Evolutionary conservation across 257 asterid genomes (phyloP).

Genomic region (Fraxinus americana): DNA sequence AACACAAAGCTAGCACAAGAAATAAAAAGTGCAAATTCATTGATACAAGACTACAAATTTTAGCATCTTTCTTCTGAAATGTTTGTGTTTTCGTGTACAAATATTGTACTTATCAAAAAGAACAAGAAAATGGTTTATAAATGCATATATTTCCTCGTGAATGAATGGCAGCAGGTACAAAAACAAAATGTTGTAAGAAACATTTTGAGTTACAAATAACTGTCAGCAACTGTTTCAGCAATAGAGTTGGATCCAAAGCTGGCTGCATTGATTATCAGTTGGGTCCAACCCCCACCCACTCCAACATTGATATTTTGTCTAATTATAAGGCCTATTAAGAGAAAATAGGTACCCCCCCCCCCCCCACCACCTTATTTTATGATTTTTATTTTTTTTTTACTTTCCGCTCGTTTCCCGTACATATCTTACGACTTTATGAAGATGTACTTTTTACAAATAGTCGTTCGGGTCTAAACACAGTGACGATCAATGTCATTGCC

Average conservation of each 20-base stretch:
- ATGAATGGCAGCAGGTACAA: neutral
- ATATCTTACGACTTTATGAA: no score
- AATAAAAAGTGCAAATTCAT: no score
- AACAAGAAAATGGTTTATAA: neutral
- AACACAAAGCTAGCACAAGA: neutral
- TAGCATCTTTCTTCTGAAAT: neutral
- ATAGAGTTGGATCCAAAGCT: neutral
- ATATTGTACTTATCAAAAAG: neutral
- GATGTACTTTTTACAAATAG: no score
- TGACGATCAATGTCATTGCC: no score
- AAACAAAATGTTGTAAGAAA: neutral
- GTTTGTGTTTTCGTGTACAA: neutral
- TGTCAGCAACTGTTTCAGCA: neutral
- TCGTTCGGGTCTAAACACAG: no score
- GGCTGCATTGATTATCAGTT: constrained; percentile 2
- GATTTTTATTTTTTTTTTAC: no score
- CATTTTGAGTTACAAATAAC: constrained; percentile 1
- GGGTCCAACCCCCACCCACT: constrained; percentile 8
- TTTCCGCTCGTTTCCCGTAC: no score
- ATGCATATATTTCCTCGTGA: neutral
- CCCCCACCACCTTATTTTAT: no score
- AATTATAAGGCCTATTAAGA: neutral
- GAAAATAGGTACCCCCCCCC: neutral
- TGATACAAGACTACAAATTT: neutral
- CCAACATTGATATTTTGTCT: neutral